Percentiles rank a stretch among this genome's conserved stretches.
Evolutionary conservation across 2,329 filamentous ascomycete species (phyloP).

Genomic region (Botrytis fabae): DNA sequence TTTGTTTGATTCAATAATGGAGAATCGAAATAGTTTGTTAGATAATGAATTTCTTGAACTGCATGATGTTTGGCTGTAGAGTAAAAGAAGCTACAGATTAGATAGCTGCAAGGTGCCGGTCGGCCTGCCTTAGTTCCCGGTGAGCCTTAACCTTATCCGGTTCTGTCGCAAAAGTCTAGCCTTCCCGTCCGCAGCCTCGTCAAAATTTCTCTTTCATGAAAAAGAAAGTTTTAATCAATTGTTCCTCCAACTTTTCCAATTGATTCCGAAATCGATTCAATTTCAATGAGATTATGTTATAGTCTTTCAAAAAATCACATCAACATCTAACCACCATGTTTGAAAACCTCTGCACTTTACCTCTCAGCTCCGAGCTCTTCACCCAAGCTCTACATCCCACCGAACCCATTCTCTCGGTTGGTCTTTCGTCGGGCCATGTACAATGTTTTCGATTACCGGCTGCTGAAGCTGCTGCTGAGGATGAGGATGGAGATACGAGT

Average conservation of each 20-base stretch:
- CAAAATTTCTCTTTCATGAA: conserved; percentile 20
- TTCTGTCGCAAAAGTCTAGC: background rate
- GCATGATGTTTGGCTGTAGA: background rate
- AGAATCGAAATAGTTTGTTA: background rate
- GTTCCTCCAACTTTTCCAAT: background rate
- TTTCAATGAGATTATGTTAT: conserved; percentile 3
- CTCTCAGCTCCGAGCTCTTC: conserved; percentile 84
- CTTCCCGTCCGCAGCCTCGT: conserved; percentile 15
- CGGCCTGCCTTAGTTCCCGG: conserved; percentile 6
- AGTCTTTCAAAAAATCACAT: background rate
- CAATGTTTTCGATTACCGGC: conserved; percentile 74
- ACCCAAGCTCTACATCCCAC: conserved; percentile 82
- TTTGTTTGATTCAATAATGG: background rate
- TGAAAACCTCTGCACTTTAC: conserved; percentile 87
- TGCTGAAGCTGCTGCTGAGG: conserved; percentile 51
- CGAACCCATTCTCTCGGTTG: conserved; percentile 82
- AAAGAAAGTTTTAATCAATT: background rate
- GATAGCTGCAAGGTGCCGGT: background rate
- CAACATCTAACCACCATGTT: conserved; percentile 32
- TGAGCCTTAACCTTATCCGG: background rate
- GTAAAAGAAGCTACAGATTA: background rate
- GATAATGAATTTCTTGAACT: background rate
- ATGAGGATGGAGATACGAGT: conserved; percentile 51
- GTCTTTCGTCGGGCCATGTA: conserved; percentile 81
- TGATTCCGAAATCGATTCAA: background rate